Base-by-base conservation (phyloP, 129 eudicot species). In the Centaurea solstitialis region DNA sequence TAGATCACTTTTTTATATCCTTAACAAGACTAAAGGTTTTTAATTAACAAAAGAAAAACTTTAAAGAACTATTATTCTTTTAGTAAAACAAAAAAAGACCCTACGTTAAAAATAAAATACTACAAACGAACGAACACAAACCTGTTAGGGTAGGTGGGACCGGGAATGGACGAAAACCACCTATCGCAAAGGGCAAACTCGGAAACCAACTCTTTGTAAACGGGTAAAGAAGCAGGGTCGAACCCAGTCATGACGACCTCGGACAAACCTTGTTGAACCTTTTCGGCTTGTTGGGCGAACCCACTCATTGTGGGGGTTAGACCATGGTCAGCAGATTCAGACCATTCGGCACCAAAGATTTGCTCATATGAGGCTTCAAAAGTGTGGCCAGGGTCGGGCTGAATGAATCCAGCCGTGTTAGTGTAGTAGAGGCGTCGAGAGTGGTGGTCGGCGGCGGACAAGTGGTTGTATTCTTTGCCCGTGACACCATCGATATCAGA, bases 311-410 rank as follows among this genome's bases (percentile, higher is more conserved):
- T 90, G 0, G 92, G 91, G n/a, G 64, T 35, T 5, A 70, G 82
- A 72, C 40, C 74, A n/a, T n/a, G 64, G 9, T 53, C 8, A 0
- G 85, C 40, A 20, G 79, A 70, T 11, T 79, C 70, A 1, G 85
- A 68, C 92, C 92, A 94, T 9, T 89, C 88, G 0, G 70, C 85
- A 7, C 98, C 98, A 68, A 57, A 88, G 26, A 95, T 76, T 83
- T 95, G 99, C 45, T 92, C 93, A 57, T 81, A 87, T 0, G 82
- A 80, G 35, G 92, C 99, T 68, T 95, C 91, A 53, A 92, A 85
- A 11, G 97, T 87, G 89, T 95, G 99, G 13, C 97, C 99, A 13
- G 99, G 99, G 83, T 95, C 97, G 0, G 97, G 93, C 30, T 92
- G 97, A 59, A 89, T 88, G 85, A 73, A 84, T 24, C 82, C 87